These are phyloP conservation scores for Neoboletus magnificus DNA, from an alignment of 768 basidiomycete genomes.

Conservation along the genomic window DNA sequence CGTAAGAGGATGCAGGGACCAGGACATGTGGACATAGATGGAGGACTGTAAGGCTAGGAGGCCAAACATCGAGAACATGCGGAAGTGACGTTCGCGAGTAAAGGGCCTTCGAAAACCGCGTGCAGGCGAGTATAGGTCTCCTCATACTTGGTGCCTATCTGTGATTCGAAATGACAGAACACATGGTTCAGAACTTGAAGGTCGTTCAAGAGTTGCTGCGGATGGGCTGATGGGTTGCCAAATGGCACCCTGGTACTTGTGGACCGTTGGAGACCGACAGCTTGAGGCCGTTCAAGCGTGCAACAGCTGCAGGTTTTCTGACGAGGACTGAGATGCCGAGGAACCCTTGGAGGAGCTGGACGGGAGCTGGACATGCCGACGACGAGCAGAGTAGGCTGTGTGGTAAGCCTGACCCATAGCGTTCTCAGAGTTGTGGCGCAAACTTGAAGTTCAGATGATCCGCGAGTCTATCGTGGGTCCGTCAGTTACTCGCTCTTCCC, in stretches of 20 bases:
- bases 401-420: neutral
- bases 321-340: neutral
- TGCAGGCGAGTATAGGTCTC: constrained; percentile 9
- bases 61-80: neutral
- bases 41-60: neutral
- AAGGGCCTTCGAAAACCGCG: neutral
- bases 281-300: neutral
- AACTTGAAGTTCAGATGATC: neutral
- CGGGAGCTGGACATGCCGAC: neutral
- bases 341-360: neutral
- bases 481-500: neutral
- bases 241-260: neutral
- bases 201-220: neutral
- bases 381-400: neutral
- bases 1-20: neutral
- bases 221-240: neutral
- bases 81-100: constrained; percentile 4
- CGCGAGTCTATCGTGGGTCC: neutral
- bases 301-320: no score
- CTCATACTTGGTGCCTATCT: neutral
- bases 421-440: neutral
- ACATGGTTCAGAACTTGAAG: neutral
- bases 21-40: neutral
- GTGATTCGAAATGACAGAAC: neutral
- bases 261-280: neutral